Evolutionary conservation across 257 asterid species (phyloP).

Genomic region (Solanum lignicaule): DNA sequence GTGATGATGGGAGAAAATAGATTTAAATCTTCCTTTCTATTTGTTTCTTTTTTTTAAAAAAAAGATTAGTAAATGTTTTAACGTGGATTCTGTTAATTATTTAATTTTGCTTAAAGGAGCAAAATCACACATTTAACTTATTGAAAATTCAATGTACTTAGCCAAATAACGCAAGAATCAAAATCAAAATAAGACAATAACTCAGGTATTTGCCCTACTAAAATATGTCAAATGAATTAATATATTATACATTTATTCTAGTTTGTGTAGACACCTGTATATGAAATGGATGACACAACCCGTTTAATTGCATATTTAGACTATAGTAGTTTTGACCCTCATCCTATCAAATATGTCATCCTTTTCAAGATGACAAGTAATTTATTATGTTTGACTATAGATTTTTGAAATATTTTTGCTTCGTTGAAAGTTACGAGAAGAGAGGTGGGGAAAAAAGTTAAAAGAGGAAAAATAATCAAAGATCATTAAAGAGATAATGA

Average conservation of each 20-base stretch:
- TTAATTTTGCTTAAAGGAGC: too few species aligned
- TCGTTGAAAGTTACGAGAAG: not conserved
- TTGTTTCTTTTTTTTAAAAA: too few species aligned
- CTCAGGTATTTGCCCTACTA: not conserved
- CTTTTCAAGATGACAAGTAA: not conserved
- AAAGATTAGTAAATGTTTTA: too few species aligned
- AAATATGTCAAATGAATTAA: not conserved
- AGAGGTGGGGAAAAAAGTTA: not conserved
- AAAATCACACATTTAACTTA: too few species aligned
- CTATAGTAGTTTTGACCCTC: not conserved
- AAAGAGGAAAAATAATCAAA: not conserved
- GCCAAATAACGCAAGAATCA: too few species aligned
- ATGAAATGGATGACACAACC: not conserved
- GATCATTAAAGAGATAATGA: not conserved
- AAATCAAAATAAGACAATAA: too few species aligned
- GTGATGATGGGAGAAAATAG: too few species aligned
- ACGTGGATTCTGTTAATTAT: too few species aligned
- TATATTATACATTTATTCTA: not conserved
- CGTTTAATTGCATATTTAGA: not conserved
- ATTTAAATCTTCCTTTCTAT: too few species aligned
- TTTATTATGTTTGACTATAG: not conserved
- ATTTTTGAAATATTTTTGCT: not conserved
- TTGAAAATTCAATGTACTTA: too few species aligned
- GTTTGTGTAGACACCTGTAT: not conserved
- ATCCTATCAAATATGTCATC: not conserved